These are phyloP conservation scores for Dianthus caryophyllus DNA, from an alignment of 148 eudicot genomes.

Conservation along the genomic window DNA sequence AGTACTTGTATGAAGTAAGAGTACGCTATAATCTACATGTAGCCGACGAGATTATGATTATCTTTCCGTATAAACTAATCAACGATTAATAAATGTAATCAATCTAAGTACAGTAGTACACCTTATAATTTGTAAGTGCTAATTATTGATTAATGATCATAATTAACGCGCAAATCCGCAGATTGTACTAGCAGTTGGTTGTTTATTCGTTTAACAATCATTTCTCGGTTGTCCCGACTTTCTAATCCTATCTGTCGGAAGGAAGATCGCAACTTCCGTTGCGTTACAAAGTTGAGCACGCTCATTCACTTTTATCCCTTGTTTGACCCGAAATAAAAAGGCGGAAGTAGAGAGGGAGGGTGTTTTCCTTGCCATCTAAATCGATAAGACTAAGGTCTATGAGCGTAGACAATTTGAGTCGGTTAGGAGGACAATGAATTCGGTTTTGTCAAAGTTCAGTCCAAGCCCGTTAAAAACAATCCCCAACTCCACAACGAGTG, in stretches of 20 bases:
- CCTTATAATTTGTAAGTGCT: background rate
- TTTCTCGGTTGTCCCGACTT: background rate
- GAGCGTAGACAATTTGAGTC: no score
- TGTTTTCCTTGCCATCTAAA: no score
- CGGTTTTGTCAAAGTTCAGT: no score
- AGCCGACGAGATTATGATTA: background rate
- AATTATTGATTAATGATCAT: background rate
- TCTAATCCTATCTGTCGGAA: background rate
- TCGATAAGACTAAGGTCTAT: no score
- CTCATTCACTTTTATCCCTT: background rate
- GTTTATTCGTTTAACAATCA: background rate
- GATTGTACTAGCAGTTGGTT: background rate
- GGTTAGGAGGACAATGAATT: no score
- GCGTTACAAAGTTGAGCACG: background rate
- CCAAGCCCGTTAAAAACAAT: no score
- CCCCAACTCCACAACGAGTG: no score
- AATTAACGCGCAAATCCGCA: background rate
- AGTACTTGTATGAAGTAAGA: background rate
- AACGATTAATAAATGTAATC: constrained; percentile 9
- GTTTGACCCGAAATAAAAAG: background rate
- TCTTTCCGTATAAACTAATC: background rate
- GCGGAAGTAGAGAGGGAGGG: background rate
- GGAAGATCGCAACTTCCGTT: background rate
- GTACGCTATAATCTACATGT: background rate
- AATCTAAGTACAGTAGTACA: constrained; percentile 11